Evolutionary conservation across 352 stramenopile species (phyloP).

Genomic region (Globisporangium okanoganense): DNA sequence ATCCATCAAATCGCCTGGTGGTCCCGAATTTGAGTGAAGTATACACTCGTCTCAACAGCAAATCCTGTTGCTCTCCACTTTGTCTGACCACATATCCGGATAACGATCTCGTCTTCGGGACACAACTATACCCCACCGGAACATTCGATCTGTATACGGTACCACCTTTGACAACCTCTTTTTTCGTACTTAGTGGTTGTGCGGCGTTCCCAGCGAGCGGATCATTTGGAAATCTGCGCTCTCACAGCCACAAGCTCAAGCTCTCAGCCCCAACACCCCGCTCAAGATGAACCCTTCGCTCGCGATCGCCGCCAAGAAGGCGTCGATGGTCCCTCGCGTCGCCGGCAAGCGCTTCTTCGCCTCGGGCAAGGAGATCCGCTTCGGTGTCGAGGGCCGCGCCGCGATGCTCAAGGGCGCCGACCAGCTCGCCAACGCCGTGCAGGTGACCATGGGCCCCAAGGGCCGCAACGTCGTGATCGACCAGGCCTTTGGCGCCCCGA

Average conservation of each 20-base stretch:
- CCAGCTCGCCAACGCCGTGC: constrained; percentile 98
- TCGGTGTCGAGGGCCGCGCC: constrained; percentile 96
- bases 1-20: not conserved
- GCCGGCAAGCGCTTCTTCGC: constrained; percentile 67
- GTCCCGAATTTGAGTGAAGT: not conserved
- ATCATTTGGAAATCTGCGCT: constrained; percentile 18
- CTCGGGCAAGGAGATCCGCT: constrained; percentile 98
- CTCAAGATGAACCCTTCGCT: constrained; percentile 69
- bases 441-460: constrained; percentile 99
- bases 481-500: constrained; percentile 88
- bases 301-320: constrained; percentile 64
- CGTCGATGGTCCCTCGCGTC: constrained; percentile 29
- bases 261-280: not conserved
- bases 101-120: not conserved
- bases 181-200: constrained; percentile 7
- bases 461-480: constrained; percentile 99
- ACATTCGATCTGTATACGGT: constrained; percentile 5
- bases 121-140: not conserved
- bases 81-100: not conserved
- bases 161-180: not conserved
- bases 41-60: no score
- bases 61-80: no score
- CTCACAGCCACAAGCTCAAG: constrained; percentile 11
- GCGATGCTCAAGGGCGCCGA: constrained; percentile 99
- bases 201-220: not conserved